Percentiles rank a stretch among this genome's conserved stretches.
phyloP scores from a whole-genome alignment of 345 rosid genomes.

The Eucalyptus marginata region DNA sequence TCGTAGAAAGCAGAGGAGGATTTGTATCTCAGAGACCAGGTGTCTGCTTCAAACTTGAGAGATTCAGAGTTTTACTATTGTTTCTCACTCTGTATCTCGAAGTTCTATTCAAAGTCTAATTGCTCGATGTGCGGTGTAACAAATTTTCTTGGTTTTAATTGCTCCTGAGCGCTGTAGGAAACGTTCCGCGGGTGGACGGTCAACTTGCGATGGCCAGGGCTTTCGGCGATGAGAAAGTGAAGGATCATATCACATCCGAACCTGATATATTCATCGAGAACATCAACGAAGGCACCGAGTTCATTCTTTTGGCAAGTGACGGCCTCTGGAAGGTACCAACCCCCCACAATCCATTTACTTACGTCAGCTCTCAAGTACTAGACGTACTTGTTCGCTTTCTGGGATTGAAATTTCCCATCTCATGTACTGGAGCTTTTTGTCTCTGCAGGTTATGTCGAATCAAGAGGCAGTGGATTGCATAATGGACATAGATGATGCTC shows the following conservation, averaged over 20 bases:
- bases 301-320: slow-evolving; percentile 47
- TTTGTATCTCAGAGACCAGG: slow-evolving; percentile 18
- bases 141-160: neutral
- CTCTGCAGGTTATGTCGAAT: slow-evolving; percentile 31
- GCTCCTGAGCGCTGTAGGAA: slow-evolving; percentile 4
- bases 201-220: slow-evolving; percentile 37
- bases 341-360: no score
- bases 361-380: neutral
- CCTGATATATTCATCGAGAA: slow-evolving; percentile 11
- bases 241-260: slow-evolving; percentile 31
- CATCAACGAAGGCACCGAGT: slow-evolving; percentile 8
- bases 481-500: slow-evolving; percentile 2
- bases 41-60: neutral
- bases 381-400: neutral
- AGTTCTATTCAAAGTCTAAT: neutral
- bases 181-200: slow-evolving; percentile 29
- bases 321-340: slow-evolving; percentile 39
- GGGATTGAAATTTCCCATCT: neutral
- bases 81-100: neutral
- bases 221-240: slow-evolving; percentile 33
- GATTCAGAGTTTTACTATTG: neutral
- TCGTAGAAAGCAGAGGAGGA: slow-evolving; percentile 39
- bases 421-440: neutral
- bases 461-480: slow-evolving; percentile 21
- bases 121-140: neutral